A percentile compares a stretch with the other conserved stretches of the same genome.
Evolutionary conservation across 2,329 filamentous ascomycete species (phyloP).

Genomic region (Colletotrichum sp.): DNA sequence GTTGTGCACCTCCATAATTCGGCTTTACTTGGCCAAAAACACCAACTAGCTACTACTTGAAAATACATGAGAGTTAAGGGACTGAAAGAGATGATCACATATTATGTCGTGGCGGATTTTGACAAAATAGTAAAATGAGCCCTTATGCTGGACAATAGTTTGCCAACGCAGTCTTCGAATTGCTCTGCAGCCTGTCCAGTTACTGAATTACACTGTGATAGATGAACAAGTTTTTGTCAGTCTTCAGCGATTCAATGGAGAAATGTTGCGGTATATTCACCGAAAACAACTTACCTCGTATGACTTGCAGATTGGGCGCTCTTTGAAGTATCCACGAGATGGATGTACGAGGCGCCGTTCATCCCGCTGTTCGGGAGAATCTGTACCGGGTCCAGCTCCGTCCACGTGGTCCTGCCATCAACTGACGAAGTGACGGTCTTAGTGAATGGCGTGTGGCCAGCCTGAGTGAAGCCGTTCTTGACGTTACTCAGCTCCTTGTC

Average conservation of each 20-base stretch:
- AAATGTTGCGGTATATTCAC: background rate
- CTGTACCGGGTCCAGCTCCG: background rate
- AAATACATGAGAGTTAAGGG: background rate
- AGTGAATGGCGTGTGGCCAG: background rate
- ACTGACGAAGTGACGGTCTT: background rate
- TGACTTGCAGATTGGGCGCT: background rate
- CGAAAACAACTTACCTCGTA: background rate
- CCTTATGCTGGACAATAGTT: background rate
- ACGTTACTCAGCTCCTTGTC: background rate
- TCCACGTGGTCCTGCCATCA: background rate
- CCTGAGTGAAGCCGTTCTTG: background rate
- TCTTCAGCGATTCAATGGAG: background rate
- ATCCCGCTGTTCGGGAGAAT: background rate
- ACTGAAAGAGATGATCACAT: background rate
- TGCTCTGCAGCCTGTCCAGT: background rate
- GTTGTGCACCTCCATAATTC: background rate
- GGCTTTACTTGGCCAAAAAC: background rate
- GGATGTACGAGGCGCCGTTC: background rate
- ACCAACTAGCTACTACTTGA: background rate
- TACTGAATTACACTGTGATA: background rate
- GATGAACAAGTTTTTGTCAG: background rate
- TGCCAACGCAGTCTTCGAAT: background rate
- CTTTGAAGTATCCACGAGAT: background rate
- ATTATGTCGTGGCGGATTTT: rapidly evolving
- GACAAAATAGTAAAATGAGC: rapidly evolving